phyloP scores from a whole-genome alignment of 2,329 filamentous ascomycete genomes.

The Thelonectria olida region DNA sequence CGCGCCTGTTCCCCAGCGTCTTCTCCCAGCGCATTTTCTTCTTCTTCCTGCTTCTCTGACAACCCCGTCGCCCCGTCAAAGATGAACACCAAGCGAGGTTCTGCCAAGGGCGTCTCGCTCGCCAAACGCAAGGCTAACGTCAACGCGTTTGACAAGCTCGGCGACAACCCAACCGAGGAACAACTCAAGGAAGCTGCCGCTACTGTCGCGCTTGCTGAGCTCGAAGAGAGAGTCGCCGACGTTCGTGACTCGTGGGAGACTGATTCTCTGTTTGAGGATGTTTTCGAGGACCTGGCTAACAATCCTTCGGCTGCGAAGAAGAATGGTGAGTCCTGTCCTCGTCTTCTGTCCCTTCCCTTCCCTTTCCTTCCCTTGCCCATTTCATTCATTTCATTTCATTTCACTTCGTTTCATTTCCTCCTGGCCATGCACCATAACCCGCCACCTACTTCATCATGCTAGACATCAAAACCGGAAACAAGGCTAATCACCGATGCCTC shows the following conservation, averaged over 20 bases:
- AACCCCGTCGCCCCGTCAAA: conserved; percentile 1
- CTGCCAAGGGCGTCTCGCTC: conserved; percentile 43
- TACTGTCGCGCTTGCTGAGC: conserved; percentile 52
- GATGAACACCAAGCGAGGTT: conserved; percentile 45
- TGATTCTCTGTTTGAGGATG: conserved; percentile 71
- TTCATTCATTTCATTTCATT: conserved; percentile 4
- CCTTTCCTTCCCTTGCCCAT: conserved; percentile 1
- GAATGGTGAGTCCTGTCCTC: conserved; percentile 55
- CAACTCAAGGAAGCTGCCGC: conserved; percentile 49
- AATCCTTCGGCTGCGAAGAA: conserved; percentile 54
- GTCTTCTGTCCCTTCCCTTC: conserved; percentile 15
- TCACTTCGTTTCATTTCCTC: too few species aligned
- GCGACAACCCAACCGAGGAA: conserved; percentile 46
- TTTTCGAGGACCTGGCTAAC: conserved; percentile 66
- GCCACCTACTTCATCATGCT: background rate
- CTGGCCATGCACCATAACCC: background rate
- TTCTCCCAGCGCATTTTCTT: too few species aligned
- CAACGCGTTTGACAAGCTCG: conserved; percentile 47
- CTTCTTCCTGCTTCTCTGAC: background rate
- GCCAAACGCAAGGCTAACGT: conserved; percentile 46
- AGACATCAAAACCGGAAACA: background rate
- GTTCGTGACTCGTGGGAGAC: conserved; percentile 68
- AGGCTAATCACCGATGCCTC: conserved; percentile 3
- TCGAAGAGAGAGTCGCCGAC: conserved; percentile 62
- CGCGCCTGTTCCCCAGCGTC: background rate